These are phyloP conservation scores for Fusarium praegraminearum DNA, from an alignment of 2,329 filamentous ascomycete genomes.

Conservation along the genomic window DNA sequence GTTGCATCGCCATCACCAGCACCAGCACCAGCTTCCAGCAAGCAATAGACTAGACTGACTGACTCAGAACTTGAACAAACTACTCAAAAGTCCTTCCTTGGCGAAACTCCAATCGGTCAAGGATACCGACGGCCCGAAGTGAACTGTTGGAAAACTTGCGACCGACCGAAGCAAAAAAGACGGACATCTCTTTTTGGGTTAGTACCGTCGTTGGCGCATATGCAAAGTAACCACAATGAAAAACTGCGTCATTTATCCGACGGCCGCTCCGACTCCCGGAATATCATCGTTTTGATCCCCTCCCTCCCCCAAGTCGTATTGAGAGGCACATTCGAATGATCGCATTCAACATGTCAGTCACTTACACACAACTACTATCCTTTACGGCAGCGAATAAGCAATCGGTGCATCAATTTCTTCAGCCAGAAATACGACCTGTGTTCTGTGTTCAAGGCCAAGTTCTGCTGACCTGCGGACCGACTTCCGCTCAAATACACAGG, in stretches of 20 bases:
- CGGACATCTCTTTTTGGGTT: constrained; percentile 12
- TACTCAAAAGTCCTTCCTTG: not conserved
- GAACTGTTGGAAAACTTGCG: constrained; percentile 33
- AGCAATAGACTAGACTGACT: not conserved
- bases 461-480: not conserved
- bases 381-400: not conserved
- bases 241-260: constrained; percentile 45
- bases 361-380: not conserved
- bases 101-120: constrained; percentile 18
- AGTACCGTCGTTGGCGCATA: not conserved
- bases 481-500: not conserved
- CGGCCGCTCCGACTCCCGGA: constrained; percentile 45
- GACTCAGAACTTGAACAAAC: constrained; percentile 2
- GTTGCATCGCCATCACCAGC: not conserved
- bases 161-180: constrained; percentile 42
- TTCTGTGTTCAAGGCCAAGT: not conserved
- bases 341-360: not conserved
- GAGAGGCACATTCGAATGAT: not conserved
- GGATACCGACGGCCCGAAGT: constrained; percentile 45
- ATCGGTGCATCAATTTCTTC: not conserved
- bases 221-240: constrained; percentile 8
- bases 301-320: not conserved
- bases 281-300: constrained; percentile 42
- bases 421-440: not conserved
- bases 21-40: not conserved